These are phyloP conservation scores for Hemileia vastatrix DNA, from an alignment of 1,284 basidiomycete genomes.

Conservation along the genomic window DNA sequence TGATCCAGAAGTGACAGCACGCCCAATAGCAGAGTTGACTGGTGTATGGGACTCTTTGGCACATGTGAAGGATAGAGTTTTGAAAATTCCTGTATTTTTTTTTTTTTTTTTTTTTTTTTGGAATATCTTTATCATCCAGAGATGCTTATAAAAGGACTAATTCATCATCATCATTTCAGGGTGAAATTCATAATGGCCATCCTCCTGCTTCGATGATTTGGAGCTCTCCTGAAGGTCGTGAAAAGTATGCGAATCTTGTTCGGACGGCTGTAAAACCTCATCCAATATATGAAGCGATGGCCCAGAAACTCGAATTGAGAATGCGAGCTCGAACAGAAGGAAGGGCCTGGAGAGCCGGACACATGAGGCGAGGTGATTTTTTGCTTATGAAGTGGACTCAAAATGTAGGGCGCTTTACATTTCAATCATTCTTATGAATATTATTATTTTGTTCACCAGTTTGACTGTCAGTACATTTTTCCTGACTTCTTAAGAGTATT, in stretches of 20 bases:
- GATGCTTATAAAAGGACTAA: too few relatives aligned
- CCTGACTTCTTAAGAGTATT: too few relatives aligned
- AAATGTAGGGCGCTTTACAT: slow-evolving; percentile 10
- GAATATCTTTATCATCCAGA: too few relatives aligned
- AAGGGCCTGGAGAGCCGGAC: slow-evolving; percentile 12
- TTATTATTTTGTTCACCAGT: too few relatives aligned
- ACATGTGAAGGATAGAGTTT: too few relatives aligned
- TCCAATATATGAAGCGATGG: slow-evolving; percentile 10
- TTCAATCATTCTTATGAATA: too few relatives aligned
- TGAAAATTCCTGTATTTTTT: too few relatives aligned
- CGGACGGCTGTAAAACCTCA: slow-evolving; percentile 3
- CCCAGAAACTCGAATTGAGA: slow-evolving; percentile 13
- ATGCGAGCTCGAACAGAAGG: slow-evolving; percentile 21
- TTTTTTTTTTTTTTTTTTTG: too few relatives aligned
- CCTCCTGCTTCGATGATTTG: slow-evolving; percentile 21
- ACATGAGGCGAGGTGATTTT: slow-evolving; percentile 21
- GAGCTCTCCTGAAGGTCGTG: slow-evolving; percentile 8
- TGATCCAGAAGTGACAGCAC: too few relatives aligned
- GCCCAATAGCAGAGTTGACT: too few relatives aligned
- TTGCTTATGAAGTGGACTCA: slow-evolving; percentile 3
- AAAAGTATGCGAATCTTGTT: slow-evolving; percentile 12
- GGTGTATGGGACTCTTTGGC: too few relatives aligned
- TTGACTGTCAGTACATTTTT: too few relatives aligned
- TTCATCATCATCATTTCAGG: not conserved
- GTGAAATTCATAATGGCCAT: slow-evolving; percentile 19